Evolutionary conservation across 2,329 filamentous ascomycete species (phyloP), one percentile per base, ranked within the genome.

Genomic region (Colletotrichum lindemuthianum): DNA sequence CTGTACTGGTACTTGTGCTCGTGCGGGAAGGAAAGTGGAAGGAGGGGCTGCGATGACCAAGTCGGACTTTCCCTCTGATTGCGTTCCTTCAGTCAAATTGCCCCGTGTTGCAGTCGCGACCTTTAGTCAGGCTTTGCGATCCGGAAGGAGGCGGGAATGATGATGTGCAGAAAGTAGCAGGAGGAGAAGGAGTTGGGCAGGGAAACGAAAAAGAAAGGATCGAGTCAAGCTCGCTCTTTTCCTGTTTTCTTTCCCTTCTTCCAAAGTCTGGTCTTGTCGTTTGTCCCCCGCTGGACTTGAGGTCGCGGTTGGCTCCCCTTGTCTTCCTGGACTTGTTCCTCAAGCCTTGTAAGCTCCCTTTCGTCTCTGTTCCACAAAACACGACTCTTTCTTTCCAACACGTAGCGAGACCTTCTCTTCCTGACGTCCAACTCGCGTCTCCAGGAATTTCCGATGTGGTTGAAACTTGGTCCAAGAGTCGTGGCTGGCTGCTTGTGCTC

Each of bases 21-120:
- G 24, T 47, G 41, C 51, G 47, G 48, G 47, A 52, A 59, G 58
- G 61, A 61, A 61, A 24, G 24, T 24, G 51, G 47, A 56, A 36
- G 34, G 57, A 61, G 58, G 51, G 58, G 63, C 58, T 47, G 47
- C 52, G 47, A 65, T 63, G 63, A 63, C 61, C 44, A 41, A 52
- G 45, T 56, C 52, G 51, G 43, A 52, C 63, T 63, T 63, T 57
- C 63, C 54, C 51, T 65, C 39, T 40, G 59, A 56, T 60, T 64
- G 50, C 56, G 49, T 44, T 64, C 36, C 44, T 64, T 34, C n/a
- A 11, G 50, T 37, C 45, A 45, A 50, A 24, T 24, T 24, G 24
- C 24, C 24, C 24, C 24, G 24, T 24, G 24, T 24, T 24, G 24
- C 24, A 24, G 24, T 24, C 24, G 24, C 24, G 24, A 24, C 24